Base-by-base conservation (phyloP, 257 asterid species). In the Henckelia pumila region DNA sequence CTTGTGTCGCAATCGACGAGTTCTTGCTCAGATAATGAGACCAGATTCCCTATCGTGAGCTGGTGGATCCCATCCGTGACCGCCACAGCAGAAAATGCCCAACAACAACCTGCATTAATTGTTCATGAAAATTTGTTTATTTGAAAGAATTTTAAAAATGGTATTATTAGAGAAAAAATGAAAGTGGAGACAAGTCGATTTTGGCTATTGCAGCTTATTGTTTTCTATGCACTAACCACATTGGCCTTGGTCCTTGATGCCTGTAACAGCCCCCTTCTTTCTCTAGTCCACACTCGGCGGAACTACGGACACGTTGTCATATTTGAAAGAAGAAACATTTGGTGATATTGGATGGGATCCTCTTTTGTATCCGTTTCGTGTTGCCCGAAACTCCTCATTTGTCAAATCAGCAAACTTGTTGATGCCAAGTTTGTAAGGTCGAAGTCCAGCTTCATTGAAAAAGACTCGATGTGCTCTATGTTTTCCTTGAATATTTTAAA, bases 31-130 rank as follows among this genome's bases (percentile, higher is more conserved):
- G 80, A 75, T 7, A 79, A 19, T 2, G 80, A 79, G 21, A 72
- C 22, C 32, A 79, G 35, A 1, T 56, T 64, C 55, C 73, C 67
- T 2, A 70, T 68, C 62, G 20, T 72, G 32, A 75, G 76, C 56
- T 67, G 75, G 50, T 71, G 64, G 64, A 78, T 68, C 23, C 80
- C 80, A 71, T 78, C 83, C 0, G 66, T 71, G 20, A 79, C 79
- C 30, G 79, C 82, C 32, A 78, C 73, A 0, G 79, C 82, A 23
- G 82, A 74, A 74, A 73, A 78, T 24, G 82, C 82, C 82, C 82
- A 77, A 35, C 82, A 73, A 50, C 82, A 69, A 30, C 82, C 82
- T 77, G 68, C 23, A 28, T 37, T 35, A 4, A 16, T 64, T 52
- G 14, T 37, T 20, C 16, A 0, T 22, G 13, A 22, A 10, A 33